phyloP scores from a whole-genome alignment of 768 basidiomycete species.

The Megacollybia marginata region DNA sequence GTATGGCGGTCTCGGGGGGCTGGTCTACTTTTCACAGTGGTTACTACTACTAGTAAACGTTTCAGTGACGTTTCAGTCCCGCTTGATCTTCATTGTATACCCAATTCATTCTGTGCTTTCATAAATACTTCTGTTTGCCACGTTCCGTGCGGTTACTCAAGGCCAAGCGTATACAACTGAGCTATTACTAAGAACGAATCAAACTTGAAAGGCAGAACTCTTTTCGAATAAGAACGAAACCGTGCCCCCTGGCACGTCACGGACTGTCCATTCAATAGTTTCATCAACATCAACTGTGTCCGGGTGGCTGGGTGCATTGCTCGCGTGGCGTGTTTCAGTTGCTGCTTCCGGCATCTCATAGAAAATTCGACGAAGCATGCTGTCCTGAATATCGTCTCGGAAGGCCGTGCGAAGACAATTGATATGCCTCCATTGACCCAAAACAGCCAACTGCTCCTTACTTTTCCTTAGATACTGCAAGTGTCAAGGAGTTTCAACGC shows the following conservation, averaged over 20 bases:
- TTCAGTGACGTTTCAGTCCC: constrained; percentile 7
- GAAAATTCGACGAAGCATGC: constrained; percentile 49
- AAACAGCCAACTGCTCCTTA: constrained; percentile 57
- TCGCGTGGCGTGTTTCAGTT: background rate
- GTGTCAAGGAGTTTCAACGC: background rate
- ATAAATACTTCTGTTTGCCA: no score
- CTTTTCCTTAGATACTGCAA: constrained; percentile 60
- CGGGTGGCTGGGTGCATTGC: constrained; percentile 22
- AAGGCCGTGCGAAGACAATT: constrained; percentile 51
- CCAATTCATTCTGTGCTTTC: constrained; percentile 1
- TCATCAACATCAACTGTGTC: constrained; percentile 38
- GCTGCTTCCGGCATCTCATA: constrained; percentile 8
- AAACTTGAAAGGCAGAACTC: constrained; percentile 9
- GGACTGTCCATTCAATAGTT: constrained; percentile 29
- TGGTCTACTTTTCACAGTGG: background rate
- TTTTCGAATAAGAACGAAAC: constrained; percentile 75
- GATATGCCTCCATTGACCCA: constrained; percentile 82
- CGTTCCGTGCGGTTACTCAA: no score
- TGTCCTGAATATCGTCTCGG: constrained; percentile 52
- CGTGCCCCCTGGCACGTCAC: constrained; percentile 55
- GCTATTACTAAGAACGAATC: no score
- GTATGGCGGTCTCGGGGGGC: constrained; percentile 5
- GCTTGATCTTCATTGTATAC: constrained; percentile 14
- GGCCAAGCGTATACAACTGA: no score
- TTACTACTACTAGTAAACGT: no score